These are phyloP conservation scores for Wallacemonas sp. DNA, from an alignment of 208 protist species.

Conservation along the genomic window DNA sequence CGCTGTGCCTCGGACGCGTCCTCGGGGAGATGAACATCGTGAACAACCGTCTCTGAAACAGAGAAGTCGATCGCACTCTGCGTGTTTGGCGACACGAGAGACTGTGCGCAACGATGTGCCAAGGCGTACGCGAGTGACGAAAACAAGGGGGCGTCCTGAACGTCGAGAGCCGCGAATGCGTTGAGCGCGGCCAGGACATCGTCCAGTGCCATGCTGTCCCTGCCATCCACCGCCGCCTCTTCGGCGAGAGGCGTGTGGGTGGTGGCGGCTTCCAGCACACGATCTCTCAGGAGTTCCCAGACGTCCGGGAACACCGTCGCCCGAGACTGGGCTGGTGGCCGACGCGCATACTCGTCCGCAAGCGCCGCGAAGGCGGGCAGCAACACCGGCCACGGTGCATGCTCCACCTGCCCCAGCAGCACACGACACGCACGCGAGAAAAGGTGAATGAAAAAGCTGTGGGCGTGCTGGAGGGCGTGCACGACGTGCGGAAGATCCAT, in stretches of 20 bases:
- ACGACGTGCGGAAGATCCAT: conserved; percentile 24
- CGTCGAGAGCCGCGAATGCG: conserved; percentile 75
- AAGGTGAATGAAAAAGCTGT: conserved; percentile 63
- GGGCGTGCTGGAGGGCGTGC: conserved; percentile 32
- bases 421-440: conserved; percentile 70
- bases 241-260: neutral
- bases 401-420: conserved; percentile 61
- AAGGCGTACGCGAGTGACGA: conserved; percentile 53
- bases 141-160: conserved; percentile 54
- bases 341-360: conserved; percentile 70
- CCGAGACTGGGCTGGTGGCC: conserved; percentile 32
- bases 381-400: conserved; percentile 34
- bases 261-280: conserved; percentile 40
- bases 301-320: conserved; percentile 71
- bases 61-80: neutral
- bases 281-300: conserved; percentile 70
- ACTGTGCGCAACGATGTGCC: conserved; percentile 21
- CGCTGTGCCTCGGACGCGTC: neutral
- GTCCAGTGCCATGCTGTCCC: neutral
- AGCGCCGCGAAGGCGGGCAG: conserved; percentile 52
- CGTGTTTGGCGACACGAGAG: neutral
- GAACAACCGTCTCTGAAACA: neutral
- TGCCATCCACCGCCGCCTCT: no score
- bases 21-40: neutral
- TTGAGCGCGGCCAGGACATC: conserved; percentile 58